These are phyloP conservation scores for Micractinium conductrix DNA, from an alignment of 139 green algal species.

Conservation along the genomic window DNA sequence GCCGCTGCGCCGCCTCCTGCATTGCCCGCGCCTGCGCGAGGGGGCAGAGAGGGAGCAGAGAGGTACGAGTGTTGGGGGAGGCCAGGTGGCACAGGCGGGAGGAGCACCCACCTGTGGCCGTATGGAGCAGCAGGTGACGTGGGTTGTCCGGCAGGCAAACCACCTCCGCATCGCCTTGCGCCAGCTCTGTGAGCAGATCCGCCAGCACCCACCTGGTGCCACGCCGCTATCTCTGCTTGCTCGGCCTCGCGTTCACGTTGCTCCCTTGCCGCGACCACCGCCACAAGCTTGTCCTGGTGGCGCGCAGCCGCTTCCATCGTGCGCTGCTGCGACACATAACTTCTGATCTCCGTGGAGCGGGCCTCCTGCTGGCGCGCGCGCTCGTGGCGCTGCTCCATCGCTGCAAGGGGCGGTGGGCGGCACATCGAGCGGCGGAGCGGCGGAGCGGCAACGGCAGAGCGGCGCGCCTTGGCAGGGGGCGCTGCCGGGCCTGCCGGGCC, in stretches of 20 bases:
- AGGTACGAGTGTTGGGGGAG: not conserved
- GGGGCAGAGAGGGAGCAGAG: not conserved
- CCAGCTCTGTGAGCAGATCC: not conserved
- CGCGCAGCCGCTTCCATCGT: constrained; percentile 8
- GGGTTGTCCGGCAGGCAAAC: too few relatives aligned
- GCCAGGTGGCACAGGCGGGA: too few relatives aligned
- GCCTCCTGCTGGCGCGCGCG: constrained; percentile 13
- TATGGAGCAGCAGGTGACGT: too few relatives aligned
- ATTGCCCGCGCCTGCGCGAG: constrained; percentile 1
- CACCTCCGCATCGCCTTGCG: too few relatives aligned
- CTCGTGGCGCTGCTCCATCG: constrained; percentile 16
- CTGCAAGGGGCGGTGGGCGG: not conserved
- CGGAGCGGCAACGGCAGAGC: too few relatives aligned
- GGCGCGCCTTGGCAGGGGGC: too few relatives aligned
- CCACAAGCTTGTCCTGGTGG: constrained; percentile 18
- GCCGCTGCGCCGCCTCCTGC: not conserved
- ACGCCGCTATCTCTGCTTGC: constrained; percentile 9
- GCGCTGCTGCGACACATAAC: constrained; percentile 16
- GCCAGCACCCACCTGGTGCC: constrained; percentile 9
- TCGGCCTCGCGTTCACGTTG: not conserved
- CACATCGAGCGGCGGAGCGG: not conserved
- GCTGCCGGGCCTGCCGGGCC: too few relatives aligned
- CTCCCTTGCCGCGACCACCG: not conserved
- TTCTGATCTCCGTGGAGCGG: not conserved
- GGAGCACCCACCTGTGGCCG: too few relatives aligned